Evolutionary conservation across 352 stramenopile species (phyloP), one percentile per base, ranked within the genome.

Genomic region (Globisporangium parvum): DNA sequence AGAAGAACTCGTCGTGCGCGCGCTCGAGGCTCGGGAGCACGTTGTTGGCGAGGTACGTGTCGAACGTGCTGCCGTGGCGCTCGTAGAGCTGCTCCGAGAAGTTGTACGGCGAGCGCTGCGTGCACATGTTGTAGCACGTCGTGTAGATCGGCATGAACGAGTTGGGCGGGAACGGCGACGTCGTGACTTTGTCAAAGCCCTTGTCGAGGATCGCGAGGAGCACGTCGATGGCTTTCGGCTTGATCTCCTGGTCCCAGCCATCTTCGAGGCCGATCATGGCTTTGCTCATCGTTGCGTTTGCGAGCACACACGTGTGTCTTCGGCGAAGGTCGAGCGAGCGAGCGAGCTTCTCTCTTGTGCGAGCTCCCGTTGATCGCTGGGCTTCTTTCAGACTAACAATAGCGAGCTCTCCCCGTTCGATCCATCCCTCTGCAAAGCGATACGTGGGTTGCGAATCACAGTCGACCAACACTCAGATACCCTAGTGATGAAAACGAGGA

Each of bases 111-210:
- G 89, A 94, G n/a, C 96, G 88, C 71, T 99, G 97, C 57, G 96
- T 99, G 75, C 97, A 99, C 97, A 99, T 99, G 72, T 99, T 98
- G 81, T 99, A 99, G 79, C 85, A 94, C 58, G 82, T 92, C 60
- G 85, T 95, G 69, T 95, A 95, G 69, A 95, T 93, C 35, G 82
- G 83, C 85, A 95, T 95, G 70, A 93, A 95, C 51, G 77, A 67
- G 60, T 85, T 84, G 47, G 85, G 77, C 33, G 85, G 85, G 70
- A 95, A 95, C 31, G 83, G 81, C 61, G 78, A 92, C 12, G 77
- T 71, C 65, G 75, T 73, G 26, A 92, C 74, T 51, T 93, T 85
- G 59, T 95, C 85, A 41, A 95, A 87, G 49, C 85, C 85, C 63
- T 87, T 82, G 69, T 95, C 80, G 21, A 95, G 67, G 57, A 93